Conservation (phyloP, 352 stramenopile genomes). For the Globisporangium radiosum region DNA sequence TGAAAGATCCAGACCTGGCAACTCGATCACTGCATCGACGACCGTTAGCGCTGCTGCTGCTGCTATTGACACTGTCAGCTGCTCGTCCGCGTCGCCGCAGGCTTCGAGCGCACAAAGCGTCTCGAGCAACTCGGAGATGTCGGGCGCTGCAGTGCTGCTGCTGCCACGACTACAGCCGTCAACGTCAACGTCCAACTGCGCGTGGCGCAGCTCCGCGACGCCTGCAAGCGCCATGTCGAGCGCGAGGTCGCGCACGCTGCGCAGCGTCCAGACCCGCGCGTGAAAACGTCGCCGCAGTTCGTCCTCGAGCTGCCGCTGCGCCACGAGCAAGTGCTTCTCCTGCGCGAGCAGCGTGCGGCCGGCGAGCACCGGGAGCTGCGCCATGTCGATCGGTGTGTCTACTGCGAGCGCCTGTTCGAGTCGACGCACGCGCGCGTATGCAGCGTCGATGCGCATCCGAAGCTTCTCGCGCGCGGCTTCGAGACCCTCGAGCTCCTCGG, state of each 20-base stretch:
- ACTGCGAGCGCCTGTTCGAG: constrained; percentile 41
- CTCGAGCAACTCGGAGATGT: constrained; percentile 1
- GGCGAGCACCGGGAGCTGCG: constrained; percentile 20
- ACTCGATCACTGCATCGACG: background rate
- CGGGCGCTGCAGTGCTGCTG: constrained; percentile 6
- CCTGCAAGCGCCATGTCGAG: constrained; percentile 28
- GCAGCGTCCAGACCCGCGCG: constrained; percentile 22
- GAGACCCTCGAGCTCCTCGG: constrained; percentile 51
- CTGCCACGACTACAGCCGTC: no score
- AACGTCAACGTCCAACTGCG: constrained; percentile 11
- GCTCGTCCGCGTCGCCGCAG: constrained; percentile 20
- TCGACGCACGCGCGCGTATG: constrained; percentile 29
- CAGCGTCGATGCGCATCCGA: constrained; percentile 32
- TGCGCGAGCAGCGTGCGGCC: constrained; percentile 50
- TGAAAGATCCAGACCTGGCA: constrained; percentile 17
- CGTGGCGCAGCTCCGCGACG: constrained; percentile 37
- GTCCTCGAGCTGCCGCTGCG: constrained; percentile 24
- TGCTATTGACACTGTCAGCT: background rate
- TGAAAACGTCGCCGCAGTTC: constrained; percentile 40
- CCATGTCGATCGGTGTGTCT: constrained; percentile 31
- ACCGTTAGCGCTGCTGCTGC: no score
- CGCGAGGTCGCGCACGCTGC: constrained; percentile 33
- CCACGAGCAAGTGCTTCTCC: constrained; percentile 32
- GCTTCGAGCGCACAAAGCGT: constrained; percentile 13
- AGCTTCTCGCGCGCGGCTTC: constrained; percentile 40